phyloP scores from a whole-genome alignment of 495 filamentous ascomycete species.

The Parathielavia hyrcaniae region DNA sequence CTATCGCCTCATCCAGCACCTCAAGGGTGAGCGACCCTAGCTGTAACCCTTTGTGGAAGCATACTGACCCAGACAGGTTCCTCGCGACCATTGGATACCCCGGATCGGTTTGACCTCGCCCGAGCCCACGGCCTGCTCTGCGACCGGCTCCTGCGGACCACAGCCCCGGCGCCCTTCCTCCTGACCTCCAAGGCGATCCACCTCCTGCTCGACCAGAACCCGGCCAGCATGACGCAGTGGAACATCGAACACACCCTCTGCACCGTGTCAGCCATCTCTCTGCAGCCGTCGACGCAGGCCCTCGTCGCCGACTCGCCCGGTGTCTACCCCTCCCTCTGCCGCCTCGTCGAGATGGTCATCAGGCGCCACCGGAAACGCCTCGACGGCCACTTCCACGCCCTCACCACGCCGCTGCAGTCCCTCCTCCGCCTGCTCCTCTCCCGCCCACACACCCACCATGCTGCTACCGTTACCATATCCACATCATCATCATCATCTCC shows the following conservation, averaged over 20 bases:
- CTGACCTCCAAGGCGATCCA: slow-evolving; percentile 50
- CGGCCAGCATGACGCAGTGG: slow-evolving; percentile 55
- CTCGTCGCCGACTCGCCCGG: slow-evolving; percentile 18
- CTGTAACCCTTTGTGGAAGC: not conserved
- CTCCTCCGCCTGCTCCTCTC: slow-evolving; percentile 56
- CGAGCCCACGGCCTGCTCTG: slow-evolving; percentile 30
- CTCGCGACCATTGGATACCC: slow-evolving; percentile 2
- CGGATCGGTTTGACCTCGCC: slow-evolving; percentile 26
- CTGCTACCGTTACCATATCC: not conserved
- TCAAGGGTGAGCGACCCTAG: slow-evolving; percentile 11
- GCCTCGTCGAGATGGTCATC: slow-evolving; percentile 57
- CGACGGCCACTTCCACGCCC: slow-evolving; percentile 58
- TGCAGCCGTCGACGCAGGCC: slow-evolving; percentile 12
- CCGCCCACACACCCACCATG: slow-evolving; percentile 30
- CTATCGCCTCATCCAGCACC: slow-evolving; percentile 24
- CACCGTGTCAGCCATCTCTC: slow-evolving; percentile 49
- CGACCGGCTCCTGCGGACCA: slow-evolving; percentile 8
- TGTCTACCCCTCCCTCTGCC: slow-evolving; percentile 48
- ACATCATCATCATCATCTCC: not conserved
- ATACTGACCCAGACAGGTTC: slow-evolving; percentile 12
- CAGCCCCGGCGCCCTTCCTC: slow-evolving; percentile 42
- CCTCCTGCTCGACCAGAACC: slow-evolving; percentile 52
- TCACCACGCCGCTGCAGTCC: slow-evolving; percentile 55
- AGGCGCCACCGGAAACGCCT: slow-evolving; percentile 44
- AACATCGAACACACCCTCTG: slow-evolving; percentile 62